Conservation (phyloP, 176 grass and related monocot genomes). For the Puya raimondii region DNA sequence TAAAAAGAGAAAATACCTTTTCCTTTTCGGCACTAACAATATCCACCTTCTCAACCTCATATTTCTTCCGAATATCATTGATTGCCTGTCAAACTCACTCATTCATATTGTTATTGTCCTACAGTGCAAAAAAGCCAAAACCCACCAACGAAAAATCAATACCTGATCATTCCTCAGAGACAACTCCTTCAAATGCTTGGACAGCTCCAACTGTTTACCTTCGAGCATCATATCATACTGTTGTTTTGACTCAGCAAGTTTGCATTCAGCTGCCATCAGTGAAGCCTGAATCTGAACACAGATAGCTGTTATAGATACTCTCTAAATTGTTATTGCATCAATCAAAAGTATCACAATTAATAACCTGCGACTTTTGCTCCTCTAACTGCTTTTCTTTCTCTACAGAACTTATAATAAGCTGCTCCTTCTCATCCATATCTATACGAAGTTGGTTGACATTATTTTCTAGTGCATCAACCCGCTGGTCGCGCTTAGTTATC, state of each 20-base stretch:
- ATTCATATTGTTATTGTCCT: slow-evolving; percentile 12
- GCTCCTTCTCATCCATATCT: slow-evolving; percentile 72
- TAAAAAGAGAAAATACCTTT: slow-evolving; percentile 41
- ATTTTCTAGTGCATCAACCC: slow-evolving; percentile 55
- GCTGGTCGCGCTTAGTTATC: slow-evolving; percentile 56
- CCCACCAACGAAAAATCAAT: slow-evolving; percentile 17
- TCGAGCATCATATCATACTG: slow-evolving; percentile 88
- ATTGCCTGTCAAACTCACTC: slow-evolving; percentile 62
- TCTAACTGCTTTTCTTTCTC: slow-evolving; percentile 69
- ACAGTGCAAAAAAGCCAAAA: slow-evolving; percentile 3
- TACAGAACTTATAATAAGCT: slow-evolving; percentile 43
- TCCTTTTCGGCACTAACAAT: slow-evolving; percentile 70
- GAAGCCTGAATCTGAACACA: slow-evolving; percentile 52
- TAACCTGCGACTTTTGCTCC: slow-evolving; percentile 72
- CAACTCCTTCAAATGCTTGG: slow-evolving; percentile 82
- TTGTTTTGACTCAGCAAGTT: slow-evolving; percentile 67
- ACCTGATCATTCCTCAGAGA: slow-evolving; percentile 96
- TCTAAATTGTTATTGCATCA: slow-evolving; percentile 4
- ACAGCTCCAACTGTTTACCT: slow-evolving; percentile 89
- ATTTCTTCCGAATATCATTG: slow-evolving; percentile 82
- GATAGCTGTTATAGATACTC: slow-evolving; percentile 21
- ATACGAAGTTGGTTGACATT: slow-evolving; percentile 43
- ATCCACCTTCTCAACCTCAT: slow-evolving; percentile 83
- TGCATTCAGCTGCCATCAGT: slow-evolving; percentile 51
- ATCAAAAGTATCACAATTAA: slow-evolving; percentile 14